A percentile compares a stretch with the other conserved stretches of the same genome.
Conservation (phyloP, 1,139 yeast species). For the Candida tropicalis region DNA sequence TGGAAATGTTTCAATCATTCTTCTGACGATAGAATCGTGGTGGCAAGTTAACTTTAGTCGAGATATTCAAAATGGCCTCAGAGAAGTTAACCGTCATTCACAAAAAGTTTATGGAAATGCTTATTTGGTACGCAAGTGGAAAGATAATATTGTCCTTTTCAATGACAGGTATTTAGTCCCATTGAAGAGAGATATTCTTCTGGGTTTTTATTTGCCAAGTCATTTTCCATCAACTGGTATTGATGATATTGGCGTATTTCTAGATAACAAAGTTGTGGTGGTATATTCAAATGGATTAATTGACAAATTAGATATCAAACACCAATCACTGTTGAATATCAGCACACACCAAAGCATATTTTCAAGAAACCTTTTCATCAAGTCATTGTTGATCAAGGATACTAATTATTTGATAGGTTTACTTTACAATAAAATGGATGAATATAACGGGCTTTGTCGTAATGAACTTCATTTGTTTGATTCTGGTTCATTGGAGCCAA, state of each 20-base stretch:
- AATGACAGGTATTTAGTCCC: background rate
- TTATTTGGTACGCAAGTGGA: slow-evolving; percentile 4
- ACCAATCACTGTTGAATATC: background rate
- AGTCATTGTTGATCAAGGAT: slow-evolving; percentile 7
- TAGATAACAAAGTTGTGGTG: background rate
- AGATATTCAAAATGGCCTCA: background rate
- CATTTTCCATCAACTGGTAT: background rate
- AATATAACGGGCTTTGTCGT: background rate
- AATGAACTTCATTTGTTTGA: slow-evolving; percentile 10
- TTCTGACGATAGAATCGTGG: background rate
- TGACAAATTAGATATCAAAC: slow-evolving; percentile 3
- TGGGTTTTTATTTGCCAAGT: slow-evolving; percentile 7
- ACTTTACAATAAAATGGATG: slow-evolving; percentile 5
- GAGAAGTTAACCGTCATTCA: background rate
- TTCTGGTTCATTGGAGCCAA: background rate
- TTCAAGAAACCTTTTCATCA: slow-evolving; percentile 10
- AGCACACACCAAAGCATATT: slow-evolving; percentile 6
- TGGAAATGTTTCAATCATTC: background rate
- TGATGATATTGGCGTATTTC: background rate
- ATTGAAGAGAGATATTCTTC: slow-evolving; percentile 7
- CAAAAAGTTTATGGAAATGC: background rate
- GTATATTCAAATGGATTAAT: slow-evolving; percentile 2
- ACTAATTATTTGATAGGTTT: slow-evolving; percentile 9
- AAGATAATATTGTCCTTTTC: slow-evolving; percentile 2
- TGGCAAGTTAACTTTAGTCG: background rate